phyloP scores from a whole-genome alignment of 805 yeast genomes.

The Lachancea mirantina region DNA sequence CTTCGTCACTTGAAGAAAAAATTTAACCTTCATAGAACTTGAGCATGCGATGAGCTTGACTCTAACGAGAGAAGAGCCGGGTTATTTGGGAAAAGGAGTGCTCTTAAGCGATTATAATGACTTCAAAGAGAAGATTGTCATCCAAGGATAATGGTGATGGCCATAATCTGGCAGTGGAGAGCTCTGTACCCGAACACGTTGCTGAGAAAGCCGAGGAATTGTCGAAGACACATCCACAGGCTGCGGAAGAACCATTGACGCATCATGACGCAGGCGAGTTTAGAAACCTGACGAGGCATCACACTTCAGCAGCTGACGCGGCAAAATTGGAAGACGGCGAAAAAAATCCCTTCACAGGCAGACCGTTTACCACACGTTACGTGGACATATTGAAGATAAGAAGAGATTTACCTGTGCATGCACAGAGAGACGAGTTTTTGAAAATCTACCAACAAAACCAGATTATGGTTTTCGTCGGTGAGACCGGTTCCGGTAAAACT shows the following conservation, averaged over 20 bases:
- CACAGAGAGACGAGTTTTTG: conserved; percentile 85
- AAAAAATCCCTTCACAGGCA: conserved; percentile 75
- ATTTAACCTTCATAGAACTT: conserved; percentile 1
- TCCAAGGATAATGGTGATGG: conserved; percentile 17
- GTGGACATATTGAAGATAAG: conserved; percentile 70
- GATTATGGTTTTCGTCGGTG: conserved; percentile 97
- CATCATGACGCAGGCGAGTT: conserved; percentile 67
- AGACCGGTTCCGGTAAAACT: conserved; percentile 98
- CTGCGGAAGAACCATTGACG: conserved; percentile 31
- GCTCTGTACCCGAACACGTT: conserved; percentile 54
- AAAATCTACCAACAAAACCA: conserved; percentile 78
- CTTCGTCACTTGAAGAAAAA: background rate
- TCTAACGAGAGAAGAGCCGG: background rate
- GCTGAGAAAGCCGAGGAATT: conserved; percentile 62
- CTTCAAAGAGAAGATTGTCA: conserved; percentile 29
- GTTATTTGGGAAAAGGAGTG: background rate
- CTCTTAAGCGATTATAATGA: conserved; percentile 15
- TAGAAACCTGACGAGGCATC: conserved; percentile 44
- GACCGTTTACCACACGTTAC: conserved; percentile 54
- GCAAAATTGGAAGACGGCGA: conserved; percentile 48
- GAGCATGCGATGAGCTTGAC: conserved; percentile 13
- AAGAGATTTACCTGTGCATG: conserved; percentile 87
- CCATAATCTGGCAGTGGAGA: conserved; percentile 34
- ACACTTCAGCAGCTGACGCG: conserved; percentile 63
- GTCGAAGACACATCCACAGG: conserved; percentile 43